A percentile compares a stretch with the other conserved stretches of the same genome.
phyloP scores from a whole-genome alignment of 192 early-diverging fungal species.

The Gigaspora rosea region DNA sequence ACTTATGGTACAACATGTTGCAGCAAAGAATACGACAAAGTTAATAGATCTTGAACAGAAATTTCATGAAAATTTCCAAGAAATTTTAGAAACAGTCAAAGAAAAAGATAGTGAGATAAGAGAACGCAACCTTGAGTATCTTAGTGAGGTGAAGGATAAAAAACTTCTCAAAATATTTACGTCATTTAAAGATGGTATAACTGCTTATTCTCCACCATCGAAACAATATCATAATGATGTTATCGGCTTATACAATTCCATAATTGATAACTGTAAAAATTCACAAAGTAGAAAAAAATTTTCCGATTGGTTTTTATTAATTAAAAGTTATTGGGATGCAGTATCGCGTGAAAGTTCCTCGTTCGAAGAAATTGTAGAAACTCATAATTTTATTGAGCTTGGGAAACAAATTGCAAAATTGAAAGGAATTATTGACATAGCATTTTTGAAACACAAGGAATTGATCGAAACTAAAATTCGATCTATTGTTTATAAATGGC shows the following conservation, averaged over 20 bases:
- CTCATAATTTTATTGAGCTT: slow-evolving; percentile 25
- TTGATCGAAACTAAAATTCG: not conserved
- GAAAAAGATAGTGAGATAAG: not conserved
- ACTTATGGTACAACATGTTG: slow-evolving; percentile 10
- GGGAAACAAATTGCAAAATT: slow-evolving; percentile 20
- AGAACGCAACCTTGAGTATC: not conserved
- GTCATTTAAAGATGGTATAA: slow-evolving; percentile 29
- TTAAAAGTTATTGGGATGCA: slow-evolving; percentile 27
- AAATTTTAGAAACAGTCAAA: not conserved
- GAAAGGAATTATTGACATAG: slow-evolving; percentile 21
- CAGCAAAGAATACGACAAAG: not conserved
- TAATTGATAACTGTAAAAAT: slow-evolving; percentile 20
- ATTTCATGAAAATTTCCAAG: slow-evolving; percentile 14
- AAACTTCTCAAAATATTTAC: slow-evolving; percentile 30
- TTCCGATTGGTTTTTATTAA: slow-evolving; percentile 2
- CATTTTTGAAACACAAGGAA: slow-evolving; percentile 17
- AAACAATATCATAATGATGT: slow-evolving; percentile 31
- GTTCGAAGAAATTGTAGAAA: slow-evolving; percentile 29
- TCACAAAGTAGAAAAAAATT: slow-evolving; percentile 22
- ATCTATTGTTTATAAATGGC: not conserved
- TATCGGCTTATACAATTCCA: slow-evolving; percentile 9
- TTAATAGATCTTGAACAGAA: not conserved
- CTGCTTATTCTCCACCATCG: slow-evolving; percentile 27
- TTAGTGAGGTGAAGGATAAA: slow-evolving; percentile 18
- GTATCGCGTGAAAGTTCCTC: slow-evolving; percentile 12